Percentiles rank a stretch among this genome's conserved stretches.
phyloP scores from a whole-genome alignment of 2,329 filamentous ascomycete species.

The Calonectria ilicicola region DNA sequence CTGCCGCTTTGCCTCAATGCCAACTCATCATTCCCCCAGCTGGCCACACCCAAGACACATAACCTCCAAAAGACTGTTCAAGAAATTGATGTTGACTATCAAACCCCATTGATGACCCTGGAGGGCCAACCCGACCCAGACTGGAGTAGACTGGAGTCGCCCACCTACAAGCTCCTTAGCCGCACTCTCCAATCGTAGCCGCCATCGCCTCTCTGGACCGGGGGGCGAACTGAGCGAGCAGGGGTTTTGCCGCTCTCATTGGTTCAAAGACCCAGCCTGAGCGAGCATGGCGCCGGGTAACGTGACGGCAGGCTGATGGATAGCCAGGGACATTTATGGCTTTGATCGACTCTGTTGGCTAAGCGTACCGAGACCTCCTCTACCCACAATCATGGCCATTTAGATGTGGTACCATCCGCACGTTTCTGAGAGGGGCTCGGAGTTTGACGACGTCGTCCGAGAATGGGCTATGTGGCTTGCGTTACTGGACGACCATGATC shows the following conservation, averaged over 20 bases:
- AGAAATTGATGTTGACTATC: slow-evolving; percentile 15
- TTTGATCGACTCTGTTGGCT: slow-evolving; percentile 4
- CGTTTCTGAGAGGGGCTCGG: slow-evolving; percentile 33
- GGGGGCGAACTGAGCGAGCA: slow-evolving; percentile 44
- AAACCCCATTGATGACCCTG: slow-evolving; percentile 6
- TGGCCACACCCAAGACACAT: slow-evolving; percentile 33
- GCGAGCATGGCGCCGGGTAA: slow-evolving; percentile 47
- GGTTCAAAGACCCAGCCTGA: slow-evolving; percentile 43
- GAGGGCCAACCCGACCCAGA: slow-evolving; percentile 5
- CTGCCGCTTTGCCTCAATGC: slow-evolving; percentile 41
- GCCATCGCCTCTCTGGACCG: slow-evolving; percentile 45
- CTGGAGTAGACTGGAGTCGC: slow-evolving; percentile 31
- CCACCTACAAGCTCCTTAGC: slow-evolving; percentile 39
- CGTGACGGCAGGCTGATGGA: slow-evolving; percentile 43
- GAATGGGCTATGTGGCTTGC: slow-evolving; percentile 41
- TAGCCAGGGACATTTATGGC: background rate
- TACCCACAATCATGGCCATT: slow-evolving; percentile 32
- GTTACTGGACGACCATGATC: slow-evolving; percentile 27
- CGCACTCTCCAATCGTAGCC: slow-evolving; percentile 49
- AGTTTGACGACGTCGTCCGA: slow-evolving; percentile 35
- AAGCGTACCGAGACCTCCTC: background rate
- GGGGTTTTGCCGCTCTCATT: slow-evolving; percentile 49
- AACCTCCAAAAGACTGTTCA: slow-evolving; percentile 13
- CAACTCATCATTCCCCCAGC: slow-evolving; percentile 44
- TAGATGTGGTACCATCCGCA: slow-evolving; percentile 31